Base-by-base conservation (phyloP, 164 flowering plant genomes). In the Umbellularia californica region DNA sequence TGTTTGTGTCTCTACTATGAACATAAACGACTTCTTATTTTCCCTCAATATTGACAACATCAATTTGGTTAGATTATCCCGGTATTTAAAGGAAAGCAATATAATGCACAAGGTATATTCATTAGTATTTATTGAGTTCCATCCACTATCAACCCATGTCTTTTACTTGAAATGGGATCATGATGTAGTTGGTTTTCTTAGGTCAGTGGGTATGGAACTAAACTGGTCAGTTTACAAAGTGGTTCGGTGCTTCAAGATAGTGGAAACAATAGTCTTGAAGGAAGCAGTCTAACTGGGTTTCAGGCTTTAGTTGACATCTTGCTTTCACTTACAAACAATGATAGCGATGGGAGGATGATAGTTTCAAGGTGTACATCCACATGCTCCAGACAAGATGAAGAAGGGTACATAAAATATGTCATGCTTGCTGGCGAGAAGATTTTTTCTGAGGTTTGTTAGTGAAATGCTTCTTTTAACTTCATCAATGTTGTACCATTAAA, bases 341-440 rank as follows among this genome's bases (percentile, higher is more conserved):
- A 96, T 84, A 88, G 86, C 73, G 98, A 96, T 81, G 99, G 99
- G 64, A 90, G 94, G 80, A 83, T 96, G 75, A 88, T 96, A 78
- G 80, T 96, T 72, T 91, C 97, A 65, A 85, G 81, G 78, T 71
- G 74, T 60, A 83, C 72, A 72, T 35, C 71, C 69, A 81, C 76
- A 47, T 51, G 72, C 77, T 68, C 79, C 23, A 83, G 80, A 30
- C 79, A 83, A 71, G 77, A 83, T 69, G 91, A 81, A 68, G 84
- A 83, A 72, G 92, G 90, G 72, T 88, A 80, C 76, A 55, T 96
- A 28, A 96, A 96, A 83, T 94, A 87, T 88, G 90, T 94, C 20
- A 96, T 94, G 99, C 97, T 96, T 72, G 87, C 91, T 15, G 99
- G 98, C 51, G 93, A 91, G 72, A 96, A 91, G 85, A 88, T 96